These are phyloP conservation scores for Spencermartinsiella ligniputridi DNA, from an alignment of 1,139 yeast genomes.

Conservation along the genomic window DNA sequence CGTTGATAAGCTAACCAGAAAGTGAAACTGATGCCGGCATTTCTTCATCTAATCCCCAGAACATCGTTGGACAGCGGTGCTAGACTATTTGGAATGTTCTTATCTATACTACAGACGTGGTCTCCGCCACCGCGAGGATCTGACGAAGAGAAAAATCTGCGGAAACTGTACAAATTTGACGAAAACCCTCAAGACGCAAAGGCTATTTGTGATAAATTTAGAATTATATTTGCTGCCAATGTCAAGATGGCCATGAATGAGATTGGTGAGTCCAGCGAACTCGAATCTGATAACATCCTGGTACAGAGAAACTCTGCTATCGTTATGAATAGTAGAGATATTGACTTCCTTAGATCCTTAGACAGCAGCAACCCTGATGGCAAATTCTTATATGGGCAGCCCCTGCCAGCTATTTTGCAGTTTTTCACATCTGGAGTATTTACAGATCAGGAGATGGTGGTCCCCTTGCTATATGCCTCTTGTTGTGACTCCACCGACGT, in stretches of 20 bases:
- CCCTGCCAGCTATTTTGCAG: slow-evolving; percentile 45
- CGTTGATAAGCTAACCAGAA: slow-evolving; percentile 34
- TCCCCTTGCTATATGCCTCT: slow-evolving; percentile 55
- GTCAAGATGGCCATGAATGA: background rate
- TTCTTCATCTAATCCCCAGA: background rate
- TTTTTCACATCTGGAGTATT: slow-evolving; percentile 40
- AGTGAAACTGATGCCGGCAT: background rate
- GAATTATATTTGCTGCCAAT: slow-evolving; percentile 43
- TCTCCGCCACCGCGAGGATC: slow-evolving; percentile 47
- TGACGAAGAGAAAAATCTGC: slow-evolving; percentile 39
- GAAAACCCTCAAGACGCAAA: slow-evolving; percentile 36
- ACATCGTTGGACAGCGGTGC: background rate
- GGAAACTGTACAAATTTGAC: slow-evolving; percentile 28
- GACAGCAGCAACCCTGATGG: background rate
- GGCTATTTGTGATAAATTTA: slow-evolving; percentile 45
- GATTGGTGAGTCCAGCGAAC: background rate
- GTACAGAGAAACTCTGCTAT: background rate
- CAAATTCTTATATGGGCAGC: slow-evolving; percentile 13
- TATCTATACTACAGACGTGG: slow-evolving; percentile 52
- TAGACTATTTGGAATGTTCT: slow-evolving; percentile 55
- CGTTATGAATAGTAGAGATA: no score
- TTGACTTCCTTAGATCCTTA: background rate
- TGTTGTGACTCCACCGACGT: slow-evolving; percentile 55
- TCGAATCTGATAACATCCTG: no score
- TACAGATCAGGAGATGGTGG: slow-evolving; percentile 33